These are phyloP conservation scores for Blastobotrys indianensis DNA, from an alignment of 1,139 yeast species.

Conservation along the genomic window DNA sequence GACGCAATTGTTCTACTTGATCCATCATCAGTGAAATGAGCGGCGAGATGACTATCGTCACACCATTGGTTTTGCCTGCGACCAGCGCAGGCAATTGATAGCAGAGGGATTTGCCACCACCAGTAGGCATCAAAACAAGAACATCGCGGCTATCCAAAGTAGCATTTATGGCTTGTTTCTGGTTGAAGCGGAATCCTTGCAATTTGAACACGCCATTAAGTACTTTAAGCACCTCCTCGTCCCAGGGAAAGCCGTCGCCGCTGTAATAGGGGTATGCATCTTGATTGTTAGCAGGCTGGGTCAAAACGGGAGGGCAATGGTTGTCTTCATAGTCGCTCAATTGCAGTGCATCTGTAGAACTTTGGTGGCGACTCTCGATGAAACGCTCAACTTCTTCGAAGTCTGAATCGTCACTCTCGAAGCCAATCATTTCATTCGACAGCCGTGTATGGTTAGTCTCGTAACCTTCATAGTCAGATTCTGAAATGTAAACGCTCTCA, in stretches of 20 bases:
- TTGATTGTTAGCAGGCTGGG: neutral
- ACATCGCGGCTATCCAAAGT: constrained; percentile 80
- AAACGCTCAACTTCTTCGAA: constrained; percentile 6
- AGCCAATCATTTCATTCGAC: too few relatives aligned
- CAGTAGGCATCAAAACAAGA: constrained; percentile 97
- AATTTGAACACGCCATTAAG: constrained; percentile 59
- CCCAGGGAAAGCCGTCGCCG: constrained; percentile 44
- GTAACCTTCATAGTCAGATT: too few relatives aligned
- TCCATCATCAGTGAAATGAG: constrained; percentile 96
- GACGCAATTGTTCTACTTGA: constrained; percentile 77
- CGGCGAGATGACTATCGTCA: constrained; percentile 91
- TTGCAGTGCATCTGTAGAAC: neutral
- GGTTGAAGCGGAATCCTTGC: constrained; percentile 70
- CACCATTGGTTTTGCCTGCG: constrained; percentile 60
- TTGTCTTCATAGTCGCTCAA: neutral
- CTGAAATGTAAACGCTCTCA: too few relatives aligned
- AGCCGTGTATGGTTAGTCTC: too few relatives aligned
- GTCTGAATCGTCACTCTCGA: neutral
- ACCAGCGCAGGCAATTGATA: constrained; percentile 92
- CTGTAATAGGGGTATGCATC: constrained; percentile 3
- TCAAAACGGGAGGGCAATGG: neutral
- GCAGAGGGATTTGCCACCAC: constrained; percentile 96
- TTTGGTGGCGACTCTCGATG: neutral
- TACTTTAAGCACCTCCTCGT: constrained; percentile 55
- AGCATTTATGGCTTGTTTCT: constrained; percentile 78